These are phyloP conservation scores for Trametes punicea DNA, from an alignment of 768 basidiomycete species.

Conservation along the genomic window DNA sequence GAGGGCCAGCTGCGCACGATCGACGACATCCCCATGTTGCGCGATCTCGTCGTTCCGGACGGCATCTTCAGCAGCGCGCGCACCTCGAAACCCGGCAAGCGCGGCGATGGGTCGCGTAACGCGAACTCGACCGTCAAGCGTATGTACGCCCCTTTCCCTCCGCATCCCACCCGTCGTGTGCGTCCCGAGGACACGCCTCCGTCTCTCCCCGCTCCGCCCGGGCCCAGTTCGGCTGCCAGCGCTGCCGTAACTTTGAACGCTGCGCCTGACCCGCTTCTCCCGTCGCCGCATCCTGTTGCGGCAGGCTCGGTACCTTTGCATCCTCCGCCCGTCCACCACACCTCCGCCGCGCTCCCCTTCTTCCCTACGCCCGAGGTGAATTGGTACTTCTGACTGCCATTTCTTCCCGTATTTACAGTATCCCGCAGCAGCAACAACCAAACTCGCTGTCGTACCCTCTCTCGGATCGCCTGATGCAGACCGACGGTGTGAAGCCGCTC, in stretches of 20 bases:
- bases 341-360: slow-evolving; percentile 10
- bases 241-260: not conserved
- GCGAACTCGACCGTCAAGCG: slow-evolving; percentile 31
- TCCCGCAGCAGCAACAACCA: slow-evolving; percentile 8
- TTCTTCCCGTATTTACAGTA: slow-evolving; percentile 15
- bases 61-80: slow-evolving; percentile 63
- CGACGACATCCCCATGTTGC: slow-evolving; percentile 59
- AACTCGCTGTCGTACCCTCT: slow-evolving; percentile 17
- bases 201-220: slow-evolving; percentile 2
- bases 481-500: slow-evolving; percentile 13
- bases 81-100: slow-evolving; percentile 22
- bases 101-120: slow-evolving; percentile 16
- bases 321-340: slow-evolving; percentile 3
- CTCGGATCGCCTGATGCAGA: slow-evolving; percentile 4
- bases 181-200: slow-evolving; percentile 14
- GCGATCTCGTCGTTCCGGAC: slow-evolving; percentile 61
- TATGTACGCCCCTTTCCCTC: slow-evolving; percentile 42
- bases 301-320: slow-evolving; percentile 13
- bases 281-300: slow-evolving; percentile 3
- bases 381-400: slow-evolving; percentile 16
- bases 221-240: slow-evolving; percentile 5
- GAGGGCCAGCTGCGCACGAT: slow-evolving; percentile 70
- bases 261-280: slow-evolving; percentile 5
- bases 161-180: slow-evolving; percentile 17
- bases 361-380: slow-evolving; percentile 14